These are phyloP conservation scores for Harringtonia lauricola DNA, from an alignment of 2,329 filamentous ascomycete species.

Conservation along the genomic window DNA sequence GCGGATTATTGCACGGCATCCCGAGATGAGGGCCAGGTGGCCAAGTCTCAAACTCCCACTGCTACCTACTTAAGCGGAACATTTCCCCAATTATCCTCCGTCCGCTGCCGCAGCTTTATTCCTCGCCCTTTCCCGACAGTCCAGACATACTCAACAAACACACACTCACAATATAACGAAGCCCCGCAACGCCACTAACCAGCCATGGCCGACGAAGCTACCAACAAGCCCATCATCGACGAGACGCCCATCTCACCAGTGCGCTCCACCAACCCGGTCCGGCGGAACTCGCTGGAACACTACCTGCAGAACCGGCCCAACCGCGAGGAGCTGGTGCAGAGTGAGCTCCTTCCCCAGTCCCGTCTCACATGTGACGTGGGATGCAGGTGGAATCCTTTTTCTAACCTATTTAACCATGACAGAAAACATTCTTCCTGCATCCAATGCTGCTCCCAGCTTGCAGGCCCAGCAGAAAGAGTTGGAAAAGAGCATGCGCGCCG, in stretches of 20 bases:
- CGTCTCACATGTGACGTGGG: neutral
- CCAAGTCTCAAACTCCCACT: neutral
- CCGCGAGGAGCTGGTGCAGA: slow-evolving; percentile 67
- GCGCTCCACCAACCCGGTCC: slow-evolving; percentile 30
- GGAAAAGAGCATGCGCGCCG: slow-evolving; percentile 76
- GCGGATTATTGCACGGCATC: neutral
- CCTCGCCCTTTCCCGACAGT: neutral
- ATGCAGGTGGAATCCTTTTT: no score
- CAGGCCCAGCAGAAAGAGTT: slow-evolving; percentile 76
- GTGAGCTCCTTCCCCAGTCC: slow-evolving; percentile 30
- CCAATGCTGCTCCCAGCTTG: slow-evolving; percentile 65
- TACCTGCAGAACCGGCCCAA: slow-evolving; percentile 64
- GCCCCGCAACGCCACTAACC: neutral
- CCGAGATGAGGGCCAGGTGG: neutral
- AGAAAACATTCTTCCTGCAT: slow-evolving; percentile 82
- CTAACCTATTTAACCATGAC: neutral
- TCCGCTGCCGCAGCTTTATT: no score
- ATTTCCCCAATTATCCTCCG: neutral
- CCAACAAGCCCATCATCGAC: slow-evolving; percentile 31
- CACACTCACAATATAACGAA: neutral
- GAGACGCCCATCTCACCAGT: slow-evolving; percentile 47
- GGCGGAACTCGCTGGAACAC: slow-evolving; percentile 62
- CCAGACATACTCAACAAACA: neutral
- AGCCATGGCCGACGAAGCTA: slow-evolving; percentile 22
- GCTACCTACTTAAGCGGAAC: no score